Base-by-base conservation (phyloP, 768 basidiomycete species). In the Rhizopogon vesiculosus region DNA sequence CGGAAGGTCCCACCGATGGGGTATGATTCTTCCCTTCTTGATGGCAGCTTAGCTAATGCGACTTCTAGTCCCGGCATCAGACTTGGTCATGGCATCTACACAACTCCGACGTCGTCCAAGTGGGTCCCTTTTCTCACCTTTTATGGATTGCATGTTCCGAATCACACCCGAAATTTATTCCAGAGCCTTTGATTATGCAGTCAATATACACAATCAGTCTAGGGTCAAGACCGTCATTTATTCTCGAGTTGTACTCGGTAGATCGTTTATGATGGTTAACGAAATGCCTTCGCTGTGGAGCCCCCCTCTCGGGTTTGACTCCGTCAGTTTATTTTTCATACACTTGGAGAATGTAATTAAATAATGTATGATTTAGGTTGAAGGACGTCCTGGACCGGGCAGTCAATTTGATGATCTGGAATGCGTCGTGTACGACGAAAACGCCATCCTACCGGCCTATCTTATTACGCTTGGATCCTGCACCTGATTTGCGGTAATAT, bases 1-100 rank as follows among this genome's bases (percentile, higher is more conserved):
- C 55, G 53, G 7, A 31, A 13, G 1, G 1, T 45, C 52, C 59
- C 64, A 19, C 7, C 2, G 66, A 38, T 66, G 25, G 10, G 61
- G 57, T 43, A 52, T 31, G 33, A 2, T 51, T 60, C 25, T 45
- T 41, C 43, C 38, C 18, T 9, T 0, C 38, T 25, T 3, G 1
- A 35, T 35, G 7, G n/a, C 15, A 35, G n/a, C 18, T 9, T 38
- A 15, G 18, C 8, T 39, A 31, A 29, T 22, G 18, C 29, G 19
- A 66, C 64, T 39, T n/a, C 55, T n/a, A 57, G 45, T 2, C 0
- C 4, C 8, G 66, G 66, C 2, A 59, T 66, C 7, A 58, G 65
- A 44, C 61, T 66, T 3, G 66, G 66, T 1, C 64, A 64, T 10
- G 66, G 66, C 22, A 58, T 67, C 19, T 68, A 67, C 29, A 62